These are phyloP conservation scores for Xylariaceae sp. DNA, from an alignment of 2,329 filamentous ascomycete species.

Conservation along the genomic window DNA sequence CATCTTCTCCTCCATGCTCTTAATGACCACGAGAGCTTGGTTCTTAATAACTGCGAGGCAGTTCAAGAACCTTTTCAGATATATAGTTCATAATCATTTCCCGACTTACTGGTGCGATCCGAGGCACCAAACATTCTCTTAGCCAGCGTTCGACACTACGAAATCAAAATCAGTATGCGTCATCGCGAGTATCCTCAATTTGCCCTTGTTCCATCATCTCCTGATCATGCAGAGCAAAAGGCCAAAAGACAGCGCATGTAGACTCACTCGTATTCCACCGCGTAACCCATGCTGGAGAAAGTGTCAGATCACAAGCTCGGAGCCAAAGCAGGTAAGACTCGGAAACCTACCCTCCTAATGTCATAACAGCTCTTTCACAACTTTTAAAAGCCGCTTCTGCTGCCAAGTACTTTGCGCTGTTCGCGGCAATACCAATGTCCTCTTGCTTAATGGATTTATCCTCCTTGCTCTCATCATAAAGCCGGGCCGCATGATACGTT, in stretches of 20 bases:
- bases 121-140: conserved; percentile 61
- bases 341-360: conserved; percentile 43
- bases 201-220: too few relatives aligned
- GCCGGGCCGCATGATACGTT: conserved; percentile 61
- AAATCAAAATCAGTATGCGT: too few relatives aligned
- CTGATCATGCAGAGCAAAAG: too few relatives aligned
- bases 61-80: conserved; percentile 62
- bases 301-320: too few relatives aligned
- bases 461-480: conserved; percentile 51
- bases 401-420: conserved; percentile 70
- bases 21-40: too few relatives aligned
- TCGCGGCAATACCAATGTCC: conserved; percentile 61
- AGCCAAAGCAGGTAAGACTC: too few relatives aligned
- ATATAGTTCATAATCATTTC: conserved; percentile 79
- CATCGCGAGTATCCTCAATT: too few relatives aligned
- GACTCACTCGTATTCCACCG: conserved; percentile 53
- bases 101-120: conserved; percentile 62
- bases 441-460: conserved; percentile 52
- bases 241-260: too few relatives aligned
- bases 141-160: conserved; percentile 58
- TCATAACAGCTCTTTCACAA: conserved; percentile 59
- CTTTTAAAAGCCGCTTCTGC: conserved; percentile 63
- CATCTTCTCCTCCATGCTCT: too few relatives aligned
- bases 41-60: conserved; percentile 64
- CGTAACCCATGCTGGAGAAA: conserved; percentile 56